A percentile compares a stretch with the other conserved stretches of the same genome.
phyloP scores from a whole-genome alignment of 306 rosid species.

The Vachellia collinsii region DNA sequence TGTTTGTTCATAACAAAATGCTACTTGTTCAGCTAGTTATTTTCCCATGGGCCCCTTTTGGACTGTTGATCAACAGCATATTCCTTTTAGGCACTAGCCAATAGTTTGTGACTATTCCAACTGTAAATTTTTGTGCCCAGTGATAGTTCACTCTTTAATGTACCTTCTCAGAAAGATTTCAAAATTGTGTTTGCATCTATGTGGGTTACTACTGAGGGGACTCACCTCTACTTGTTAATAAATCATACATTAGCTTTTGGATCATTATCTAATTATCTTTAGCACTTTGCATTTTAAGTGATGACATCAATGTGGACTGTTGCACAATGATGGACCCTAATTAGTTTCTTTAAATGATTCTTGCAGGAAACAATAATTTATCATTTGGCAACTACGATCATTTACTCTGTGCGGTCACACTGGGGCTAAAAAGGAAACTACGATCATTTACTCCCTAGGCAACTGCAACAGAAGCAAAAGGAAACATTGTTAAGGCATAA shows the following conservation, averaged over 20 bases:
- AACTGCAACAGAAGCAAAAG: too few relatives aligned
- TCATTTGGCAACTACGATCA: too few relatives aligned
- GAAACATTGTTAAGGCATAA: too few relatives aligned
- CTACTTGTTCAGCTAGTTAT: background rate
- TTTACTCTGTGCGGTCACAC: too few relatives aligned
- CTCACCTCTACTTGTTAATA: conserved; percentile 4
- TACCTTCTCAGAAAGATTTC: conserved; percentile 14
- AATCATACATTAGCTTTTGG: conserved; percentile 34
- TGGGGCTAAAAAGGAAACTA: too few relatives aligned
- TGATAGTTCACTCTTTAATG: conserved; percentile 10
- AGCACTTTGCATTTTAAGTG: conserved; percentile 32
- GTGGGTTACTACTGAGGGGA: conserved; percentile 5
- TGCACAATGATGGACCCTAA: too few relatives aligned
- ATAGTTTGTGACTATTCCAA: background rate
- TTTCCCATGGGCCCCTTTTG: background rate
- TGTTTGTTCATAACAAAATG: background rate
- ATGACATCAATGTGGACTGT: too few relatives aligned
- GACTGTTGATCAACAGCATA: background rate
- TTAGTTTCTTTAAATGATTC: too few relatives aligned
- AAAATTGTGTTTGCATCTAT: conserved; percentile 26
- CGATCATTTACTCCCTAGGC: too few relatives aligned
- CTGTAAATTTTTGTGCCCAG: conserved; percentile 4
- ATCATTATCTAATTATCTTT: conserved; percentile 42
- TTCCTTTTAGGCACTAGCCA: conserved; percentile 16
- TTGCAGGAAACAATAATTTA: too few relatives aligned